Percentiles rank a stretch among this genome's conserved stretches.
phyloP scores from a whole-genome alignment of 2,329 filamentous ascomycete genomes.

The Lasiodiplodia sp. region DNA sequence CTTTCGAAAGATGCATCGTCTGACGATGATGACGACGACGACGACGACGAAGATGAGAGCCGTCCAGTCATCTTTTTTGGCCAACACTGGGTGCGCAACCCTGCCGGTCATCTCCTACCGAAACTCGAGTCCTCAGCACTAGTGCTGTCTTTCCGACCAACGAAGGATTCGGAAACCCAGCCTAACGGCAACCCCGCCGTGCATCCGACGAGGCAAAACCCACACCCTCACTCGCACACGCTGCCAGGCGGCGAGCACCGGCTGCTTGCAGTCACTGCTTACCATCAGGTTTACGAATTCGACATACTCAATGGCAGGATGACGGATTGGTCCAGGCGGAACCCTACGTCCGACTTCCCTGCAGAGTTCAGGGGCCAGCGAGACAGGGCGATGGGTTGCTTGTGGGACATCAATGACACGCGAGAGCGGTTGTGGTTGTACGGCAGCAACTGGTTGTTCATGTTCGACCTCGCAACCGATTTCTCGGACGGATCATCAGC shows the following conservation, averaged over 20 bases:
- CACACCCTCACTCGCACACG: slow-evolving; percentile 64
- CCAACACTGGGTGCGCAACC: slow-evolving; percentile 78
- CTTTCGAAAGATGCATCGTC: slow-evolving; percentile 31
- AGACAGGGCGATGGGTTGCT: slow-evolving; percentile 80
- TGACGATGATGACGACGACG: slow-evolving; percentile 47
- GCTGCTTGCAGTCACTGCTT: slow-evolving; percentile 68
- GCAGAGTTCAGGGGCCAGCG: slow-evolving; percentile 75
- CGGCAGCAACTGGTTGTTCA: slow-evolving; percentile 84
- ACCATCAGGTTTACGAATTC: slow-evolving; percentile 77
- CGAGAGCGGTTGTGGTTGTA: slow-evolving; percentile 79
- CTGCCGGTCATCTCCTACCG: slow-evolving; percentile 62
- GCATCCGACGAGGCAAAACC: slow-evolving; percentile 59
- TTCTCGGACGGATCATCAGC: slow-evolving; percentile 51
- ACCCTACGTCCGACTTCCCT: slow-evolving; percentile 78
- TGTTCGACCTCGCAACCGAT: slow-evolving; percentile 84
- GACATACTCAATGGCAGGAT: slow-evolving; percentile 78
- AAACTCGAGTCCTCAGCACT: slow-evolving; percentile 55
- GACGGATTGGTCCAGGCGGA: slow-evolving; percentile 85
- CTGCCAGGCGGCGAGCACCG: slow-evolving; percentile 61
- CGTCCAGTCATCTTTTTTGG: slow-evolving; percentile 60
- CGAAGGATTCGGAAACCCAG: slow-evolving; percentile 31
- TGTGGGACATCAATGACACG: slow-evolving; percentile 76
- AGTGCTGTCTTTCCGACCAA: slow-evolving; percentile 56
- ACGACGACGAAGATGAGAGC: slow-evolving; percentile 60
- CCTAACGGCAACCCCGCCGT: slow-evolving; percentile 57